Evolutionary conservation across 768 basidiomycete species (phyloP).

Genomic region (Guyanaporus albipodus): DNA sequence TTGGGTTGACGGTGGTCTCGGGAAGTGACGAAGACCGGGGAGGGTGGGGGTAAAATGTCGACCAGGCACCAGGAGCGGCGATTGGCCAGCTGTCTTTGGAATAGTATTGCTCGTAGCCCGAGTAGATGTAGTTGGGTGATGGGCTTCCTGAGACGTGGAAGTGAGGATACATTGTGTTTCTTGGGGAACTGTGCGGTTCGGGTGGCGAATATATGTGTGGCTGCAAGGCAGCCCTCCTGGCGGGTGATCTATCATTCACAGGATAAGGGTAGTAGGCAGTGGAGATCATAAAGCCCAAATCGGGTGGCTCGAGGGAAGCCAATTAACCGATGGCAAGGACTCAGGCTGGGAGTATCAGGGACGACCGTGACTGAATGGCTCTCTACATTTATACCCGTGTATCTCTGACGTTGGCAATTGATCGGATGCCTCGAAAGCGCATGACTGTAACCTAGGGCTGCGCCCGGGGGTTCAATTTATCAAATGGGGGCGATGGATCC

Average conservation of each 20-base stretch:
- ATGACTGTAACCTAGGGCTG: slow-evolving; percentile 27
- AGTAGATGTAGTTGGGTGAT: slow-evolving; percentile 20
- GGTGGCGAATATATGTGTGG: slow-evolving; percentile 33
- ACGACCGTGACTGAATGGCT: slow-evolving; percentile 17
- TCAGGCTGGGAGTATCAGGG: slow-evolving; percentile 29
- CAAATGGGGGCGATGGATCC: slow-evolving; percentile 30
- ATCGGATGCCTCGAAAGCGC: slow-evolving; percentile 30
- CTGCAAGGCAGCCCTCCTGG: slow-evolving; percentile 17
- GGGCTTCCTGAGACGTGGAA: slow-evolving; percentile 17
- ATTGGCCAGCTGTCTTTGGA: slow-evolving; percentile 19
- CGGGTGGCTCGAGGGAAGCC: slow-evolving; percentile 13
- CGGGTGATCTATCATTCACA: slow-evolving; percentile 22
- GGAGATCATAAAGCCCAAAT: slow-evolving; percentile 32
- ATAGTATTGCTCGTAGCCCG: slow-evolving; percentile 22
- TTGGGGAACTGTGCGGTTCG: slow-evolving; percentile 18
- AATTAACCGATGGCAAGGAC: slow-evolving; percentile 18
- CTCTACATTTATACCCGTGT: slow-evolving; percentile 31
- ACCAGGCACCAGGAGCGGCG: slow-evolving; percentile 17
- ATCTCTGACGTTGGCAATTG: slow-evolving; percentile 29
- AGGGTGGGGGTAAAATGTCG: slow-evolving; percentile 13
- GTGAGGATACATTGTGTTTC: slow-evolving; percentile 29
- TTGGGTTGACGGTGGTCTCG: slow-evolving; percentile 25
- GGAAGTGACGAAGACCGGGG: slow-evolving; percentile 15
- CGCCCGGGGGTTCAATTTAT: slow-evolving; percentile 32
- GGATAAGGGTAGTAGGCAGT: slow-evolving; percentile 28